Evolutionary conservation across 345 rosid genomes (phyloP).

Genomic region (Lagerstroemia speciosa): DNA sequence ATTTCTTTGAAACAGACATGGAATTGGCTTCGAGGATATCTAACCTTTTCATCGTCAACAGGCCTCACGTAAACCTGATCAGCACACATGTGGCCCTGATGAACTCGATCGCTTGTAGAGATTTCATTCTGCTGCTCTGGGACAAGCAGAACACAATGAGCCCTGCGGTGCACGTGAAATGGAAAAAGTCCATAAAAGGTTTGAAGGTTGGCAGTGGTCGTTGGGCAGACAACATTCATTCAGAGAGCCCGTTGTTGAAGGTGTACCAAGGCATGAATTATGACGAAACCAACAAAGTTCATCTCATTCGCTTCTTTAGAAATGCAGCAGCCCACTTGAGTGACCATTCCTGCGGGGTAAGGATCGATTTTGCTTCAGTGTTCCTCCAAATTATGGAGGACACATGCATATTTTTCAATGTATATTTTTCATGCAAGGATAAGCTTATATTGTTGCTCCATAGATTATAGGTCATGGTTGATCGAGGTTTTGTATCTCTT

Average conservation of each 20-base stretch:
- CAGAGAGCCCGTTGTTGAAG: background rate
- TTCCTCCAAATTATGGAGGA: background rate
- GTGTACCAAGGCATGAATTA: background rate
- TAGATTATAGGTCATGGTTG: too few species aligned
- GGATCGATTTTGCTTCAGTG: background rate
- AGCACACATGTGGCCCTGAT: slow-evolving; percentile 2
- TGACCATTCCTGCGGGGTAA: background rate
- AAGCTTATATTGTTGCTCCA: too few species aligned
- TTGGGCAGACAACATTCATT: background rate
- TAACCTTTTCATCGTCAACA: background rate
- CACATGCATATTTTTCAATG: background rate
- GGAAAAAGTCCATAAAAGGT: background rate
- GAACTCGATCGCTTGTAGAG: background rate
- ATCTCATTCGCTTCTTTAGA: slow-evolving; percentile 1
- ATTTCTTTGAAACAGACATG: too few species aligned
- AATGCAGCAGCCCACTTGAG: slow-evolving; percentile 1
- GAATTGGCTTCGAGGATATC: too few species aligned
- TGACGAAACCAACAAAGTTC: background rate
- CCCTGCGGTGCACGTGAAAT: background rate
- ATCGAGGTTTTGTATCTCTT: too few species aligned
- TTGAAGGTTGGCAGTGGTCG: background rate
- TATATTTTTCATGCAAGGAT: too few species aligned
- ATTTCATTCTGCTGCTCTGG: background rate
- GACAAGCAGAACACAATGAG: background rate
- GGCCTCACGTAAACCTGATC: background rate